phyloP scores from a whole-genome alignment of 2,329 filamentous ascomycete genomes.

The Penicillium sp. region DNA sequence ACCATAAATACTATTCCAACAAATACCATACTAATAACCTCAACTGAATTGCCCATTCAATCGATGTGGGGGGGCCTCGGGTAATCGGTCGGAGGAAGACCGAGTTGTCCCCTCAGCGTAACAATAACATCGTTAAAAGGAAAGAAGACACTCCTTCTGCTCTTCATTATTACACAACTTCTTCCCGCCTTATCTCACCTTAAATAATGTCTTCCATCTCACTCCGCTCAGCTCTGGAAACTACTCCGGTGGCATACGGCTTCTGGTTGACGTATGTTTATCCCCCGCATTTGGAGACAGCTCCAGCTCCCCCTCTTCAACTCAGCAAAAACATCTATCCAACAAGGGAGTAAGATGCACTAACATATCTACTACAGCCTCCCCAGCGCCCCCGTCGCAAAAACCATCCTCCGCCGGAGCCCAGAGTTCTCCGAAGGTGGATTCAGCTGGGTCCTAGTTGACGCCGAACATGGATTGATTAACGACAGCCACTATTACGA shows the following conservation, averaged over 20 bases:
- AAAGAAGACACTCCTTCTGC: neutral
- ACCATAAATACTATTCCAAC: no score
- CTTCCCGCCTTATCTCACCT: neutral
- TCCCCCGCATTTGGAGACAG: neutral
- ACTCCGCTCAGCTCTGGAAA: conserved; percentile 14
- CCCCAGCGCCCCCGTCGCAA: conserved; percentile 30
- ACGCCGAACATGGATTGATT: conserved; percentile 41
- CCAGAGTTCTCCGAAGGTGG: conserved; percentile 16
- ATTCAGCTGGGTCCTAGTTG: conserved; percentile 39
- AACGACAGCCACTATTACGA: conserved; percentile 38
- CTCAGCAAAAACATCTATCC: neutral
- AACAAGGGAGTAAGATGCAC: neutral
- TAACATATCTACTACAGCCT: conserved; percentile 15
- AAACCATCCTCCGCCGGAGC: conserved; percentile 31
- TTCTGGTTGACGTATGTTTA: conserved; percentile 35
- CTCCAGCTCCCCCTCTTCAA: neutral
- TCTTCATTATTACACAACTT: neutral
- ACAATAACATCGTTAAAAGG: neutral
- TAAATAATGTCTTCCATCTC: conserved; percentile 1
- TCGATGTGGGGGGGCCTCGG: conserved; percentile 4
- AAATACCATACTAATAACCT: neutral
- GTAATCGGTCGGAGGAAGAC: conserved; percentile 10
- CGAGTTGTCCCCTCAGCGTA: conserved; percentile 1
- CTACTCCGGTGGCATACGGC: conserved; percentile 22
- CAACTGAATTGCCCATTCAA: neutral